A percentile compares a stretch with the other conserved stretches of the same genome.
These are phyloP conservation scores for Hyphodiscus hymeniophilus DNA, from an alignment of 495 filamentous ascomycete species.

Conservation along the genomic window DNA sequence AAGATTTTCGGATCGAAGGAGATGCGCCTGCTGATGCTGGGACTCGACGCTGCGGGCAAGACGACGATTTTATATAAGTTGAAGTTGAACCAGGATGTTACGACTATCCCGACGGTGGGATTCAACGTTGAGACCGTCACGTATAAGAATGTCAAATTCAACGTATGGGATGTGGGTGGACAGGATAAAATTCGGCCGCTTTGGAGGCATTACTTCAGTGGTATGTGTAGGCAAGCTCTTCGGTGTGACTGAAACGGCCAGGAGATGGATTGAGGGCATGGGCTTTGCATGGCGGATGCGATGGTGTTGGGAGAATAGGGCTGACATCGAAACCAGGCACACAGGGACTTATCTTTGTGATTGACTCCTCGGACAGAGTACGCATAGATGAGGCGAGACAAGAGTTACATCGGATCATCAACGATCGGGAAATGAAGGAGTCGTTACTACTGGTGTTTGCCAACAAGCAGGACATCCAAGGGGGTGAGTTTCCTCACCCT, in stretches of 20 bases:
- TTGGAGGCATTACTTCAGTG: constrained; percentile 98
- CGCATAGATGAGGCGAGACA: constrained; percentile 84
- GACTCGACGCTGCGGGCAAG: constrained; percentile 95
- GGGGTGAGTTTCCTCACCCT: constrained; percentile 50
- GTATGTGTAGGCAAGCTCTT: constrained; percentile 38
- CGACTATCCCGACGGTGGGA: constrained; percentile 97
- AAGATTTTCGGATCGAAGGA: constrained; percentile 99
- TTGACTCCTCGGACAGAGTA: constrained; percentile 81
- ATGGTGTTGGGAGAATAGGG: not conserved
- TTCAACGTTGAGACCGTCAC: constrained; percentile 99
- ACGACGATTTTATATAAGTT: constrained; percentile 99
- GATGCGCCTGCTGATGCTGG: constrained; percentile 96
- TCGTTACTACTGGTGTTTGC: constrained; percentile 89
- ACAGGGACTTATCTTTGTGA: constrained; percentile 95
- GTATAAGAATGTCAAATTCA: constrained; percentile 99
- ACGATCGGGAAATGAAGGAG: constrained; percentile 97
- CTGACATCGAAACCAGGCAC: constrained; percentile 49
- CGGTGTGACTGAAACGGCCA: not conserved
- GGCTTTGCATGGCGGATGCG: not conserved
- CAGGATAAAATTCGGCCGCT: constrained; percentile 98
- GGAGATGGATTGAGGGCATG: too few species aligned
- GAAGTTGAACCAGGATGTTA: constrained; percentile 95
- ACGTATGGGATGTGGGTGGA: constrained; percentile 98
- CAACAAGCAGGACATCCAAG: constrained; percentile 91
- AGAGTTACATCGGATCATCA: constrained; percentile 91